These are phyloP conservation scores for Fusarium paranaense DNA, from an alignment of 2,329 filamentous ascomycete genomes.

Conservation along the genomic window DNA sequence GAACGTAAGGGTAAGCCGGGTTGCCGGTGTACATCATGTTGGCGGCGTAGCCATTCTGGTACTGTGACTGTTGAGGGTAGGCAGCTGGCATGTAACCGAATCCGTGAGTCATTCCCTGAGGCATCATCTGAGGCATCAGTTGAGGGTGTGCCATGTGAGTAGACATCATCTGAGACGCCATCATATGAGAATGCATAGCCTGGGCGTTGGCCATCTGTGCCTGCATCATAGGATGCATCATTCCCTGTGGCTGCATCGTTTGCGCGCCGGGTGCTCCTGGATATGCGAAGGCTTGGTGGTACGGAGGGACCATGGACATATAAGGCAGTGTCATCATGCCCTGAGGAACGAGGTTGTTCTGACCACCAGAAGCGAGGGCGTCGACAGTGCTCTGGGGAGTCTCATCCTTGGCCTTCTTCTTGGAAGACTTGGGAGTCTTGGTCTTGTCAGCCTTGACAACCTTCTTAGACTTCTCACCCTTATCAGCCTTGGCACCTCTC, in stretches of 20 bases:
- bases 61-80: background rate
- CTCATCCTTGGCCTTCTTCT: constrained; percentile 18
- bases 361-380: background rate
- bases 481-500: background rate
- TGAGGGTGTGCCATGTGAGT: background rate
- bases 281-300: constrained; percentile 11
- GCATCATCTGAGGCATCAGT: background rate
- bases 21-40: background rate
- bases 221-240: background rate
- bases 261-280: background rate
- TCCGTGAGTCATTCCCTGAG: constrained; percentile 3
- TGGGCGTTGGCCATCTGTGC: background rate
- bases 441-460: background rate
- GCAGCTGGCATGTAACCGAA: constrained; percentile 5
- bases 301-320: background rate
- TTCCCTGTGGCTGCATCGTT: background rate
- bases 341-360: background rate
- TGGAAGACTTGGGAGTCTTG: constrained; percentile 3
- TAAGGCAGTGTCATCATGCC: background rate
- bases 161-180: constrained; percentile 1
- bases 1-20: background rate
- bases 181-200: background rate
- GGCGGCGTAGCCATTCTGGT: background rate
- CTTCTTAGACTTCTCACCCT: constrained; percentile 1
- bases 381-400: background rate